These are phyloP conservation scores for Pseudocercospora pini-densiflorae DNA, from an alignment of 2,329 filamentous ascomycete species.

Conservation along the genomic window DNA sequence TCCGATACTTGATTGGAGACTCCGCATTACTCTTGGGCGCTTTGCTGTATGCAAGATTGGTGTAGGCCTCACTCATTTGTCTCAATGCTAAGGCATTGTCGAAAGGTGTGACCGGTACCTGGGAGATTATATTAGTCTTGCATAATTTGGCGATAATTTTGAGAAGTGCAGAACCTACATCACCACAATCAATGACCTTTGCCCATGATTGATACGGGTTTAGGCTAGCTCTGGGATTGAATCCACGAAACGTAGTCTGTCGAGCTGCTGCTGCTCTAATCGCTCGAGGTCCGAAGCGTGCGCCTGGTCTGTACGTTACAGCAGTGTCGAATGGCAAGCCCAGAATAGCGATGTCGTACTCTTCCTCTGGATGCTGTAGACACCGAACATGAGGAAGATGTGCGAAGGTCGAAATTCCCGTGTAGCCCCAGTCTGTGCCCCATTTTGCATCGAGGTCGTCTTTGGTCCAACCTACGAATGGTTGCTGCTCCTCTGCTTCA, in stretches of 20 bases:
- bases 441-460: conserved; percentile 38
- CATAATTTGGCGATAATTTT: neutral
- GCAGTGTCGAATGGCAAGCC: conserved; percentile 75
- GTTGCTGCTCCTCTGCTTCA: conserved; percentile 24
- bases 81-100: conserved; percentile 80
- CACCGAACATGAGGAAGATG: conserved; percentile 55
- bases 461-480: conserved; percentile 34
- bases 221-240: conserved; percentile 79
- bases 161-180: conserved; percentile 56
- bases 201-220: conserved; percentile 86
- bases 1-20: conserved; percentile 48
- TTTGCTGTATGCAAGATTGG: conserved; percentile 63
- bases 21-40: conserved; percentile 41
- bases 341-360: conserved; percentile 78
- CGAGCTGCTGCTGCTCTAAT: conserved; percentile 70
- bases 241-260: conserved; percentile 78
- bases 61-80: conserved; percentile 84
- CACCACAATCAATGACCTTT: conserved; percentile 82
- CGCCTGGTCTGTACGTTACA: conserved; percentile 77
- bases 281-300: conserved; percentile 76
- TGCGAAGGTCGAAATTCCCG: conserved; percentile 45
- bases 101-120: conserved; percentile 73
- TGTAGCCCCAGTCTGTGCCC: conserved; percentile 40
- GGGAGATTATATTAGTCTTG: neutral
- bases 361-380: conserved; percentile 50